Percentiles rank a stretch among this genome's conserved stretches.
Evolutionary conservation across 2,329 filamentous ascomycete species (phyloP).

Genomic region (Ampelomyces quisqualis): DNA sequence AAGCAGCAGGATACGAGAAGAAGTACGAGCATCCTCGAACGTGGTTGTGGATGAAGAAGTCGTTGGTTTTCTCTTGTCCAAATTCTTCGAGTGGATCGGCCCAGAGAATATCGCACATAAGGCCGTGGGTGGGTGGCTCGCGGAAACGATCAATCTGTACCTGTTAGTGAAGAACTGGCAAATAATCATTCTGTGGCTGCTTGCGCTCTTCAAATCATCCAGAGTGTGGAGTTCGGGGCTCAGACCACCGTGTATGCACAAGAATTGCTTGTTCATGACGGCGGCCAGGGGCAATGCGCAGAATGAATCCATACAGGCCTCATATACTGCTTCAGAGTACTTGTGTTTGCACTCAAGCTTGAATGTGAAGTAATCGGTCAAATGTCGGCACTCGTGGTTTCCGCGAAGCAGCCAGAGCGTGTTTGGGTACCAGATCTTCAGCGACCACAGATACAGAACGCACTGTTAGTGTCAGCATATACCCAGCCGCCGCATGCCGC

Average conservation of each 20-base stretch:
- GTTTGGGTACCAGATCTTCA: slow-evolving; percentile 99
- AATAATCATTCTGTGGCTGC: too few relatives aligned
- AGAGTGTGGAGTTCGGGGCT: slow-evolving; percentile 95
- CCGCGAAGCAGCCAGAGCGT: slow-evolving; percentile 95
- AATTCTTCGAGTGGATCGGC: slow-evolving; percentile 98
- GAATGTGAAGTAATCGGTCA: slow-evolving; percentile 99
- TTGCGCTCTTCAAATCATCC: slow-evolving; percentile 84
- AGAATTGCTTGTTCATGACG: slow-evolving; percentile 99
- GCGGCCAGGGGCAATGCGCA: slow-evolving; percentile 90
- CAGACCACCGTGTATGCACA: slow-evolving; percentile 95
- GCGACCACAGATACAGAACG: slow-evolving; percentile 92
- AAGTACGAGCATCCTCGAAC: slow-evolving; percentile 99
- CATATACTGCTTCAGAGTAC: slow-evolving; percentile 93
- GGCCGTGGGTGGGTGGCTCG: slow-evolving; percentile 91
- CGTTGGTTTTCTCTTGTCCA: slow-evolving; percentile 95
- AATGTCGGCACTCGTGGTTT: slow-evolving; percentile 97
- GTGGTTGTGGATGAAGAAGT: slow-evolving; percentile 98
- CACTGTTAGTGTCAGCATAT: slow-evolving; percentile 57
- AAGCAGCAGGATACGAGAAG: slow-evolving; percentile 96
- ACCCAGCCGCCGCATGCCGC: not conserved
- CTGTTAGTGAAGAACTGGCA: slow-evolving; percentile 17
- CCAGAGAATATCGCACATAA: slow-evolving; percentile 99
- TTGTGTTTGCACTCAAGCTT: slow-evolving; percentile 99
- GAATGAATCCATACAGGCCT: slow-evolving; percentile 98
- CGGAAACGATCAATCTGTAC: slow-evolving; percentile 90